Evolutionary conservation across 805 yeast species (phyloP), one percentile per base, ranked within the genome.

Genomic region (Danielia oregonensis): DNA sequence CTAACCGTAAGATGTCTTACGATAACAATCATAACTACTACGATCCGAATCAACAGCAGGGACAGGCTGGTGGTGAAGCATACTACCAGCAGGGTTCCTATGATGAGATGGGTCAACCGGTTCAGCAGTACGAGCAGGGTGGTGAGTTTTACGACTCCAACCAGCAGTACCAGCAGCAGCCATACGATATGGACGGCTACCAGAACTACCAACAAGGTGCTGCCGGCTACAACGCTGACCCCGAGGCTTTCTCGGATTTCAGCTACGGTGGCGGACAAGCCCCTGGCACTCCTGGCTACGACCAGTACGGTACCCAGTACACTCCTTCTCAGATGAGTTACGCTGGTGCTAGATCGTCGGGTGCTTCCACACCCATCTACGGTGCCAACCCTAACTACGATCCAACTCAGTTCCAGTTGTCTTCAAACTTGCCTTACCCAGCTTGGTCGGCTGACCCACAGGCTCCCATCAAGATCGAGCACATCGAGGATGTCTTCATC

Each of bases 391-490:
- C 50, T 61, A 65, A 67, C 61, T 72, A 76, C 52, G 82, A 79
- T 51, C 82, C 84, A 22, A 67, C 79, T 6, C 79, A 54, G 60
- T 78, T 56, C 65, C 85, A 54, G 66, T 80, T 72, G 82, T 86
- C 59, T 50, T 82, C 65, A 73, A 95, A 51, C 78, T 88, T 93
- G 61, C 99, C 98, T 22, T 93, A 91, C 61, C 98, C 99, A 28
- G 97, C 98, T 33, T 93, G 98, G 98, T 86, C 96, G 17, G 95
- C 95, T 30, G 97, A 93, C 63, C 89, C 84, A 37, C 91, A 80
- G 56, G 85, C 82, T 15, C 96, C 96, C 6, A 73, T 93, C 29
- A 71, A 84, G 32, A 73, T 76, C 44, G 93, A 85, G 61, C 91
- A 85, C 59, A 82, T 85, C 56, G 94, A 85, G 66, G 94, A 85